Evolutionary conservation across 2,329 filamentous ascomycete genomes (phyloP), one percentile per base, ranked within the genome.

Genomic region (Trichoderma endophyticum): DNA sequence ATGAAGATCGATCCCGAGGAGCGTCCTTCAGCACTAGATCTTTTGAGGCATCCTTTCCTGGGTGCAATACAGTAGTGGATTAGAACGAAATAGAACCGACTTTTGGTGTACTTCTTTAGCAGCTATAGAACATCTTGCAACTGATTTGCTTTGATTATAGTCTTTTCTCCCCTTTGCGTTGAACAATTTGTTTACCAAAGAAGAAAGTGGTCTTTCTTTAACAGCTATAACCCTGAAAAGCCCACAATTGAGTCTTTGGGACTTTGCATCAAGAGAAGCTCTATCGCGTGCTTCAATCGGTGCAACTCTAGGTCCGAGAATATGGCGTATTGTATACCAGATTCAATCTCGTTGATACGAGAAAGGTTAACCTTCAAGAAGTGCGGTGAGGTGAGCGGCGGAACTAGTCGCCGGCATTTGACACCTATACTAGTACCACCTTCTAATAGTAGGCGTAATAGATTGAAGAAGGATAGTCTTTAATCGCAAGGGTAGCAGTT

Each of bases 1-100:
- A 70, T 70, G 66, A 70, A 34, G 30, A 61, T 70, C 15, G n/a
- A 70, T 54, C 66, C 66, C 1, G 11, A 43, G n/a, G 56, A 70
- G 56, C 66, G 66, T 34, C 21, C 30, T 18, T 34, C 39, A 18
- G 39, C 36, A 14, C 14, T 34, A 28, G 66, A 70, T 28, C 34
- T 70, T 24, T 61, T 70, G 36, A 36, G 66, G 6, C 36, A 62
- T 24, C 66, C 56, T 54, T 70, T 39, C 14, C 26, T 70, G 26
- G 36, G 12, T 9, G 56, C 36, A 32, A 2, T 70, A 18, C n/a
- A 54, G 4, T 24, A 54, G 48, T 54, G 9, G 11, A 54, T 54
- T 12, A 21, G 48, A 54, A 14, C 6, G 48, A 24, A 24, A 24
- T 24, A 24, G 11, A 43, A 9, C 18, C 4, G 39, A 43, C 39